These are phyloP conservation scores for Globisporangium nagaii DNA, from an alignment of 352 stramenopile species.

Conservation along the genomic window DNA sequence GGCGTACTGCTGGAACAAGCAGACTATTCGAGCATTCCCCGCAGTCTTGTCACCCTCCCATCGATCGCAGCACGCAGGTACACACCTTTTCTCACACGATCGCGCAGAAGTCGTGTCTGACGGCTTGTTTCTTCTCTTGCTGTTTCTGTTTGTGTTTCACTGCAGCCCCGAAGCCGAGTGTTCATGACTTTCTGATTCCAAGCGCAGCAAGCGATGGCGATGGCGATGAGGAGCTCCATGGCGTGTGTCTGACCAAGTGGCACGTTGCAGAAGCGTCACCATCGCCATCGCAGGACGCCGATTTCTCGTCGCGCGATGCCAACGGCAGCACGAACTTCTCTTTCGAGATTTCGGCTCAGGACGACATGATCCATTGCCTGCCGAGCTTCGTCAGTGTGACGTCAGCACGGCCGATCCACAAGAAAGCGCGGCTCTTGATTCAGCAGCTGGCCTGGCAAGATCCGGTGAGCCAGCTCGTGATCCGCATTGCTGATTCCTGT, in stretches of 20 bases:
- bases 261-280: neutral
- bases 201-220: neutral
- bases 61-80: slow-evolving; percentile 11
- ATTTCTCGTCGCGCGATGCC: neutral
- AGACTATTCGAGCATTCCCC: slow-evolving; percentile 4
- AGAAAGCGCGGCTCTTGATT: slow-evolving; percentile 19
- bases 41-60: slow-evolving; percentile 20
- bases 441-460: slow-evolving; percentile 16
- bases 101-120: neutral
- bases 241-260: slow-evolving; percentile 29
- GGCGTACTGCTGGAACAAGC: slow-evolving; percentile 43
- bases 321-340: neutral
- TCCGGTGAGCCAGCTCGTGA: neutral
- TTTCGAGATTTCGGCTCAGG: neutral
- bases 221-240: slow-evolving; percentile 15
- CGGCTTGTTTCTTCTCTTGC: neutral
- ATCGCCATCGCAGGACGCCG: neutral
- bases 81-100: neutral
- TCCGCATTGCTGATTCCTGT: neutral
- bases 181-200: slow-evolving; percentile 45
- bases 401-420: slow-evolving; percentile 17
- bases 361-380: slow-evolving; percentile 1
- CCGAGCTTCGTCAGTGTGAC: slow-evolving; percentile 14
- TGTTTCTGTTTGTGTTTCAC: neutral
- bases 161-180: slow-evolving; percentile 20